Base-by-base conservation (phyloP, 176 grass and related monocot genomes). In the Luzula sylvatica region DNA sequence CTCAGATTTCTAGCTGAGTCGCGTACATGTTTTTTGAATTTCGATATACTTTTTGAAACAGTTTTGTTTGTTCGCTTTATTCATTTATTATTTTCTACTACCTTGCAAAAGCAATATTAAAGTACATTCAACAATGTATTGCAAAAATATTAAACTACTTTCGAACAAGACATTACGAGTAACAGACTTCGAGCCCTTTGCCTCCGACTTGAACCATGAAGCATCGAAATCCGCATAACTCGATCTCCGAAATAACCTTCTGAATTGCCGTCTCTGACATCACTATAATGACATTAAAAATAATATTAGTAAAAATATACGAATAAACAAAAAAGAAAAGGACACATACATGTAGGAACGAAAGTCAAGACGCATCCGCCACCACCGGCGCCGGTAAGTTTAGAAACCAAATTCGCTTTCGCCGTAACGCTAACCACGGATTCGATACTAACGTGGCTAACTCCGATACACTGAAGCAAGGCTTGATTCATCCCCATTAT, bases 401-500 rank as follows among this genome's bases (percentile, higher is more conserved):
- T 96, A 14, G 84, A 89, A 52, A 80, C 78, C 74, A 89, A 47
- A 49, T 71, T 86, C 40, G 58, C 81, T 39, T 89, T 88, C 73
- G 78, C 47, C 8, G 84, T 86, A 21, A 71, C 74, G 1, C 23
- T 78, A 52, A 96, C 15, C 40, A 96, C 83, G 2, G 71, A 79
- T 69, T 89, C 90, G 70, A 96, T 89, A 3, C 80, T 70, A 35
- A 67, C 52, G 76, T 96, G 84, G 21, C 74, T 77, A 24, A 96
- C 81, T 41, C 90, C 90, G 75, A 96, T 86, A 71, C 84, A 89
- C 46, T 86, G 83, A 29, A 96, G 84, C 74, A 96, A 82, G 14
- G 84, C 90, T 78, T 96, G 90, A 46, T 89, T 96, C 84, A 96
- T 96, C 68, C 82, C 67, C 77, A 96, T 89, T 66, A 96, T 43